These are phyloP conservation scores for Aspergillus phoenicis DNA, from an alignment of 2,329 filamentous ascomycete species.

Conservation along the genomic window DNA sequence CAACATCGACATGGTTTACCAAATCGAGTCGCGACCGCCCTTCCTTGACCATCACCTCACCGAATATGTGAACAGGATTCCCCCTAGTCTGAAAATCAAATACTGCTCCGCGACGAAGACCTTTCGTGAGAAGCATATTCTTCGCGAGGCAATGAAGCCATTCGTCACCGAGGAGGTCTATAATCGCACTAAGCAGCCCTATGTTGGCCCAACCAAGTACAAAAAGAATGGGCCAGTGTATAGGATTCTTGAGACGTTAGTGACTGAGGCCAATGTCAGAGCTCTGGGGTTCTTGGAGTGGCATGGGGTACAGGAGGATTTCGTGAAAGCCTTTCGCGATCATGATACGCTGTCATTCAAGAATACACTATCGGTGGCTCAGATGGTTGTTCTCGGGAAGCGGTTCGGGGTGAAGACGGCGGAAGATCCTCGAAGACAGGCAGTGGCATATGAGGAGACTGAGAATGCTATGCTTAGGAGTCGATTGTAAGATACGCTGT, in stretches of 20 bases:
- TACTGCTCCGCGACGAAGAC: constrained; percentile 17
- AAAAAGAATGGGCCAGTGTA: constrained; percentile 49
- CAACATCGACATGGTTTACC: constrained; percentile 30
- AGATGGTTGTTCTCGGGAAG: constrained; percentile 50
- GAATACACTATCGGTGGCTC: constrained; percentile 41
- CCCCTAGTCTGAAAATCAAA: constrained; percentile 35
- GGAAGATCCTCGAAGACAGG: not conserved
- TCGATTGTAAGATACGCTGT: not conserved
- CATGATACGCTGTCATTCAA: constrained; percentile 41
- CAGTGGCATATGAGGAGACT: not conserved
- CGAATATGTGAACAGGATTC: constrained; percentile 33
- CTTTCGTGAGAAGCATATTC: constrained; percentile 54
- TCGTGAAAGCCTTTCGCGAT: constrained; percentile 46
- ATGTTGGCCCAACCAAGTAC: constrained; percentile 50
- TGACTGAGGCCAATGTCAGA: constrained; percentile 43
- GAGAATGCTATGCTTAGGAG: not conserved
- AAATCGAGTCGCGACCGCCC: constrained; percentile 32
- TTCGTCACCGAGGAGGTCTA: constrained; percentile 58
- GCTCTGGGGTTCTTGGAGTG: constrained; percentile 48
- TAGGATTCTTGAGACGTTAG: constrained; percentile 26
- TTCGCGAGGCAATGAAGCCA: constrained; percentile 54
- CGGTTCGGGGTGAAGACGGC: constrained; percentile 48
- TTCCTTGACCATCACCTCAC: constrained; percentile 38
- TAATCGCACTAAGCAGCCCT: constrained; percentile 53
- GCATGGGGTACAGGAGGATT: constrained; percentile 34